Evolutionary conservation across 202 grass and related monocot genomes (phyloP).

Genomic region (Carex arenaria): DNA sequence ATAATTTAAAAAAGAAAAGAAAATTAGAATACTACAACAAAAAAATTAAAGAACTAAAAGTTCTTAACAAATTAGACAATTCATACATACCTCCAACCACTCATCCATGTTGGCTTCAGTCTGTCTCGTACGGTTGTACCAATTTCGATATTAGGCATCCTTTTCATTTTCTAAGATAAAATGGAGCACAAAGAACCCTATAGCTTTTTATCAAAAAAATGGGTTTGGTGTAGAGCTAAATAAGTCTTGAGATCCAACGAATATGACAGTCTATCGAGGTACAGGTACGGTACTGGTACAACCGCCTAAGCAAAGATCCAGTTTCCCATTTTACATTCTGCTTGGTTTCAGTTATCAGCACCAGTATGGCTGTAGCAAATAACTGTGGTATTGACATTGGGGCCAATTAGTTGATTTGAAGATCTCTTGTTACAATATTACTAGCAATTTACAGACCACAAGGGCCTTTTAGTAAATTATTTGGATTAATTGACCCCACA

Average conservation of each 20-base stretch:
- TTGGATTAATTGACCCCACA: too few relatives aligned
- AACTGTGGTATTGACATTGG: not conserved
- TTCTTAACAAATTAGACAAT: not conserved
- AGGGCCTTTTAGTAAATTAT: too few relatives aligned
- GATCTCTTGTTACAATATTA: not conserved
- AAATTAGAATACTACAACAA: not conserved
- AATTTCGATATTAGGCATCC: conserved; percentile 54
- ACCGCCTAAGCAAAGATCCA: not conserved
- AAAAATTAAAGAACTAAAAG: not conserved
- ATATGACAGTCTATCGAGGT: not conserved
- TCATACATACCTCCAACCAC: conserved; percentile 60
- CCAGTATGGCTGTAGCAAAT: not conserved
- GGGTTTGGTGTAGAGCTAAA: not conserved
- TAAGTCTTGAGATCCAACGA: not conserved
- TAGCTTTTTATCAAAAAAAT: not conserved
- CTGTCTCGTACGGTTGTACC: conserved; percentile 57
- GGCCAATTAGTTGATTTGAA: not conserved
- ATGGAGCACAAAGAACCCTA: not conserved
- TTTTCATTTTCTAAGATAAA: conserved; percentile 67
- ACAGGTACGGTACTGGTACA: not conserved
- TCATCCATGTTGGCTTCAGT: conserved; percentile 74
- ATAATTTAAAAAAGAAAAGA: not conserved
- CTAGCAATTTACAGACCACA: not conserved
- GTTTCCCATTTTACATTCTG: not conserved
- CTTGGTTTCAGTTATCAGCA: not conserved